Evolutionary conservation across 176 grass and related monocot species (phyloP).

Genomic region (Alloteropsis semialata): DNA sequence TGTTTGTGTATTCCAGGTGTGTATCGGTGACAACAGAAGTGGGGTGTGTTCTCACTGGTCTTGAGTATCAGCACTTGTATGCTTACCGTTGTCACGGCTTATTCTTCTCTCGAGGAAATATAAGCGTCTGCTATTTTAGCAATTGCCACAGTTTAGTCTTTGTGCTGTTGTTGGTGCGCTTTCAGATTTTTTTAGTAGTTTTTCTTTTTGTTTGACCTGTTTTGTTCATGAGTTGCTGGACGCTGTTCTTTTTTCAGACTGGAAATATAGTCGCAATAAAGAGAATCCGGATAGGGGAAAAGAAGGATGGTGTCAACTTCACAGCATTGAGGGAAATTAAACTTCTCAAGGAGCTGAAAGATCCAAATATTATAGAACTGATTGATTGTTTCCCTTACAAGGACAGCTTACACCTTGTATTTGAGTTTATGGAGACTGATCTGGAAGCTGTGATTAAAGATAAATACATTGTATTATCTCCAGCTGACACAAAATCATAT

Average conservation of each 20-base stretch:
- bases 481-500: slow-evolving; percentile 91
- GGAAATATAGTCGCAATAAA: slow-evolving; percentile 89
- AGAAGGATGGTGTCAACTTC: slow-evolving; percentile 98
- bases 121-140: neutral
- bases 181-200: neutral
- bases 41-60: neutral
- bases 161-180: neutral
- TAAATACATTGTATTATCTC: slow-evolving; percentile 80
- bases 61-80: neutral
- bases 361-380: slow-evolving; percentile 89
- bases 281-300: slow-evolving; percentile 84
- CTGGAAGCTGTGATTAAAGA: slow-evolving; percentile 95
- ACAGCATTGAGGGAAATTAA: slow-evolving; percentile 99
- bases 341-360: slow-evolving; percentile 88
- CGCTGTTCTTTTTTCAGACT: slow-evolving; percentile 63
- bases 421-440: slow-evolving; percentile 98
- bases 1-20: neutral
- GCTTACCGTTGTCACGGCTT: neutral
- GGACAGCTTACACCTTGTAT: slow-evolving; percentile 91
- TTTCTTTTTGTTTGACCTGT: slow-evolving; percentile 4
- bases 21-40: neutral
- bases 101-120: neutral
- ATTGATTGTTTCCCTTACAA: slow-evolving; percentile 96
- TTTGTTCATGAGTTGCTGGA: neutral
- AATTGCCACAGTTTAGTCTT: neutral